These are phyloP conservation scores for Clonostachys rhizophaga DNA, from an alignment of 2,329 filamentous ascomycete genomes.

Conservation along the genomic window DNA sequence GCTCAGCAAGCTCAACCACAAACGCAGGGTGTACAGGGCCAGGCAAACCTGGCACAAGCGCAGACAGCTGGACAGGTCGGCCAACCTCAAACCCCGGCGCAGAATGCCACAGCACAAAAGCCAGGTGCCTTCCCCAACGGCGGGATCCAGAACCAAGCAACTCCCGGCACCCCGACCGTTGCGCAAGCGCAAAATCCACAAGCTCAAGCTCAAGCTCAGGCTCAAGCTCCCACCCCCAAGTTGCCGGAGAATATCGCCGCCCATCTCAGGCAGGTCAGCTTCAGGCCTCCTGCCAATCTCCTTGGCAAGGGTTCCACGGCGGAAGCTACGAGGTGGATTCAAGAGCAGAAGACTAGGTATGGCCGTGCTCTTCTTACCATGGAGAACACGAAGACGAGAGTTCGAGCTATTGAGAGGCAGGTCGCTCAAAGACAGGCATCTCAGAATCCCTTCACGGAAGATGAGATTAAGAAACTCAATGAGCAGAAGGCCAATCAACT, in stretches of 20 bases:
- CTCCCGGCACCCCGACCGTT: background rate
- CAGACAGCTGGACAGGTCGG: background rate
- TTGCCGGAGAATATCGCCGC: conserved; percentile 1
- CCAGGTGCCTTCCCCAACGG: background rate
- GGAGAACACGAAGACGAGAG: conserved; percentile 2
- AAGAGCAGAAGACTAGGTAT: conserved; percentile 3
- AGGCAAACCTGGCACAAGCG: background rate
- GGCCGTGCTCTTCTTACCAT: conserved; percentile 3
- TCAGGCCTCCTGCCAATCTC: background rate
- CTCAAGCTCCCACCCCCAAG: background rate
- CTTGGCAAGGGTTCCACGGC: conserved; percentile 1
- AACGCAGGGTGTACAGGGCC: background rate
- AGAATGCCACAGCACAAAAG: background rate
- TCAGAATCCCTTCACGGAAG: conserved; percentile 4
- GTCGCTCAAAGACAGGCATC: background rate
- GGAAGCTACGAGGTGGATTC: conserved; percentile 1
- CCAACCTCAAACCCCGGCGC: background rate
- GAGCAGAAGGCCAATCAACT: conserved; percentile 2
- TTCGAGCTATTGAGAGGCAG: conserved; percentile 4
- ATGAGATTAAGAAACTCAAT: conserved; percentile 3
- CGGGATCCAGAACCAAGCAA: background rate
- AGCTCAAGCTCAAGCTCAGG: background rate
- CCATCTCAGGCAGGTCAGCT: background rate
- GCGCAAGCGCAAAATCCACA: background rate
- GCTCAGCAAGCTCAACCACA: conserved; percentile 6